A percentile compares a stretch with the other conserved stretches of the same genome.
phyloP scores from a whole-genome alignment of 2,329 filamentous ascomycete species.

The Beauveria caledonica region DNA sequence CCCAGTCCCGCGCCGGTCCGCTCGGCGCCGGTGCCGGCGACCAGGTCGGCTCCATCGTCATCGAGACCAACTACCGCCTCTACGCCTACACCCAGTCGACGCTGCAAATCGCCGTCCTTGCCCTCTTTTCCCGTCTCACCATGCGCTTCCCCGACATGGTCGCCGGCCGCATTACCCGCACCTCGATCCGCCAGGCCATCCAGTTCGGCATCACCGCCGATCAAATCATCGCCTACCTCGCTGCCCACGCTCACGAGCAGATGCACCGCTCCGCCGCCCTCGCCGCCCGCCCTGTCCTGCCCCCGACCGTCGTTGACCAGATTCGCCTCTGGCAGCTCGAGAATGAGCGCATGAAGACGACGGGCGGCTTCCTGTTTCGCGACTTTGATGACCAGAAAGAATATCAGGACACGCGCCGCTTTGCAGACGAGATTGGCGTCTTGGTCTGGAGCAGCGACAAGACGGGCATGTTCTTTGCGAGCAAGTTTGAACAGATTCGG shows the following conservation, averaged over 20 bases:
- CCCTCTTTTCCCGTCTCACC: slow-evolving; percentile 78
- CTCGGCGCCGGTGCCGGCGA: slow-evolving; percentile 29
- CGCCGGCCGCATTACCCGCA: slow-evolving; percentile 76
- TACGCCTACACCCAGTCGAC: slow-evolving; percentile 96
- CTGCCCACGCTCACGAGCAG: slow-evolving; percentile 88
- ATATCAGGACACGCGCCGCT: slow-evolving; percentile 62
- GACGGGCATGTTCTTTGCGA: slow-evolving; percentile 84
- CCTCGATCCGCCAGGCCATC: slow-evolving; percentile 81
- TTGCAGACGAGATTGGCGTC: slow-evolving; percentile 87
- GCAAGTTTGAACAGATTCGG: slow-evolving; percentile 78
- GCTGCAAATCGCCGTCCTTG: slow-evolving; percentile 87
- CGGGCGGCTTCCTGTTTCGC: slow-evolving; percentile 76
- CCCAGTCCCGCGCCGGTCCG: slow-evolving; percentile 23
- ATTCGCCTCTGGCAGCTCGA: slow-evolving; percentile 97
- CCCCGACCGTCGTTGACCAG: slow-evolving; percentile 94
- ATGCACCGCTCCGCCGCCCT: slow-evolving; percentile 62
- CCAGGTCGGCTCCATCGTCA: slow-evolving; percentile 75
- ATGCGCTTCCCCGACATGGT: slow-evolving; percentile 94
- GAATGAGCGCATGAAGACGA: slow-evolving; percentile 85
- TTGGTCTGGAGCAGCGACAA: slow-evolving; percentile 77
- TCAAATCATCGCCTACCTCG: slow-evolving; percentile 90
- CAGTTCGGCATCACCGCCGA: slow-evolving; percentile 85
- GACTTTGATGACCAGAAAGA: slow-evolving; percentile 70
- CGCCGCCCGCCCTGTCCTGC: slow-evolving; percentile 63
- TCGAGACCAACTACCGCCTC: slow-evolving; percentile 95